A percentile compares a stretch with the other conserved stretches of the same genome.
Evolutionary conservation across 2,329 filamentous ascomycete genomes (phyloP).

Genomic region (Pseudogymnoascus sp.): DNA sequence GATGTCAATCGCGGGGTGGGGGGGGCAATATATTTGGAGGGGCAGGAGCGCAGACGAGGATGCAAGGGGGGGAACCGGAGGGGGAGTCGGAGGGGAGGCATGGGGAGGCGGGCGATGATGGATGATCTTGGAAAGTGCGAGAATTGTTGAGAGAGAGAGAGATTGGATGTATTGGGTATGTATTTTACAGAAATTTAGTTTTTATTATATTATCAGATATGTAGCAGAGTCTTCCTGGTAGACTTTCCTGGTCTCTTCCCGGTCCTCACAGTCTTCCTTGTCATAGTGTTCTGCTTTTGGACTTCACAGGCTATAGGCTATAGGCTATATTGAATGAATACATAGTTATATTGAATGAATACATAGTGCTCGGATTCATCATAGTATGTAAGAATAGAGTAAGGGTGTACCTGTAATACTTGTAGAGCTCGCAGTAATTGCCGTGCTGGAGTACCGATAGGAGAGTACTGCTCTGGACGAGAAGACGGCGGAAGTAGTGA

Average conservation of each 20-base stretch:
- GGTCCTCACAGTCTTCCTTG: not conserved
- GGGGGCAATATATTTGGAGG: not conserved
- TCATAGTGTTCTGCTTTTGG: not conserved
- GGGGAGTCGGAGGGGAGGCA: not conserved
- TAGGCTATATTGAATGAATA: not conserved
- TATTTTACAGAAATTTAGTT: not conserved
- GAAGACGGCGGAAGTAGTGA: not conserved
- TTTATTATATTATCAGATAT: not conserved
- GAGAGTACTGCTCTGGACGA: not conserved
- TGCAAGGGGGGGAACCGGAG: not conserved
- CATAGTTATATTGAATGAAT: too few relatives aligned
- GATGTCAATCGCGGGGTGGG: not conserved
- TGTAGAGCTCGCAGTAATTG: not conserved
- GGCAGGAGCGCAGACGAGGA: not conserved
- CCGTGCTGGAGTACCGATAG: not conserved
- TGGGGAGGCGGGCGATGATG: not conserved
- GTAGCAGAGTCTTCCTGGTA: not conserved
- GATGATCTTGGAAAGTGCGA: not conserved
- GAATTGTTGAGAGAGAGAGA: not conserved
- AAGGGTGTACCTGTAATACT: not conserved
- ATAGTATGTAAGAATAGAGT: not conserved
- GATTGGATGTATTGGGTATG: not conserved
- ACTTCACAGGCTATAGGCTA: too few relatives aligned
- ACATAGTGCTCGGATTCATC: not conserved
- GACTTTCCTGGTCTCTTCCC: not conserved